Evolutionary conservation across 129 eudicot species (phyloP).

Genomic region (Daucus carota): DNA sequence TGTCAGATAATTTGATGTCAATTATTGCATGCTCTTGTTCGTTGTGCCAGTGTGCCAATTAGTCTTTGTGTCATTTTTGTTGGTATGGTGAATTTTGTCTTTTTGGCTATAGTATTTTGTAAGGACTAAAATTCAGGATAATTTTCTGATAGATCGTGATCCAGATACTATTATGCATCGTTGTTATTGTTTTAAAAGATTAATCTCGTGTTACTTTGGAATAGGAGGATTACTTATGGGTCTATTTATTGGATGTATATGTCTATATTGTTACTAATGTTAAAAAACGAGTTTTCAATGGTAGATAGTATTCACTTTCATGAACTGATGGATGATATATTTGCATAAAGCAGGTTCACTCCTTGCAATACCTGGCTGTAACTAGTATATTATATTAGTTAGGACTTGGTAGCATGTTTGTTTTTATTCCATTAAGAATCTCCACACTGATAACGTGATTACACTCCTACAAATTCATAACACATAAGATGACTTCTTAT

Average conservation of each 20-base stretch:
- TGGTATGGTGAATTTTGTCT: not conserved
- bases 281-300: no score
- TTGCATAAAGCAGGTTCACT: not conserved
- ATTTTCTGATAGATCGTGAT: not conserved
- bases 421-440: not conserved
- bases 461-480: not conserved
- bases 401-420: not conserved
- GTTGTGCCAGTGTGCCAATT: not conserved
- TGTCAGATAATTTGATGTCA: not conserved
- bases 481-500: not conserved
- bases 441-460: not conserved
- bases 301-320: not conserved
- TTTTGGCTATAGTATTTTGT: not conserved
- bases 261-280: not conserved
- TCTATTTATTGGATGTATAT: not conserved
- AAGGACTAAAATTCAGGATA: not conserved
- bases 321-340: not conserved
- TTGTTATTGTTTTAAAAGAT: not conserved
- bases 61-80: not conserved
- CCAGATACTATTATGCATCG: not conserved
- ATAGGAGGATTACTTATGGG: not conserved
- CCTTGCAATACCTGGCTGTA: not conserved
- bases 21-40: not conserved
- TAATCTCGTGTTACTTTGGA: not conserved
- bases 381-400: not conserved